A percentile compares a stretch with the other conserved stretches of the same genome.
Evolutionary conservation across 352 stramenopile genomes (phyloP).

Genomic region (Phytopythium helicoides): DNA sequence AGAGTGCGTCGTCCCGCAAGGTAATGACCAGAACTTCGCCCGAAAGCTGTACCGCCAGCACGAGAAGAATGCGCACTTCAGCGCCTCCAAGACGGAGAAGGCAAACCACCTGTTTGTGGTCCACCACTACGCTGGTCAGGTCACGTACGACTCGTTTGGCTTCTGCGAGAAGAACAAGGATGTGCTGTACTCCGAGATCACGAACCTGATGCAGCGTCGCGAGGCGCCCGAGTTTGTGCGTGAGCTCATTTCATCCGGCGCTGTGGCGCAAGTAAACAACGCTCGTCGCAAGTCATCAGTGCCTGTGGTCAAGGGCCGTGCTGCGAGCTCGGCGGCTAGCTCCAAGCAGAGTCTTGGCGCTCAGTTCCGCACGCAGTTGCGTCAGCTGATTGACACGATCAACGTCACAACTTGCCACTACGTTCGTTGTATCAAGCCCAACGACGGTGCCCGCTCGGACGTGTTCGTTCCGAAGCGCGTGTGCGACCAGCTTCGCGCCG

Average conservation of each 20-base stretch:
- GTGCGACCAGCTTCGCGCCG: slow-evolving; percentile 96
- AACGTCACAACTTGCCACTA: slow-evolving; percentile 96
- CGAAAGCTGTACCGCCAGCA: slow-evolving; percentile 81
- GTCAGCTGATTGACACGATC: slow-evolving; percentile 92
- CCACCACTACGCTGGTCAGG: slow-evolving; percentile 92
- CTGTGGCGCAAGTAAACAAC: slow-evolving; percentile 26
- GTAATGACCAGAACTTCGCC: slow-evolving; percentile 85
- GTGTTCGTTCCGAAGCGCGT: slow-evolving; percentile 89
- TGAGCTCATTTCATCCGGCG: slow-evolving; percentile 40
- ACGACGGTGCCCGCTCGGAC: slow-evolving; percentile 91
- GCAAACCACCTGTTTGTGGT: slow-evolving; percentile 81
- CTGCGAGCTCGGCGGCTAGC: slow-evolving; percentile 33
- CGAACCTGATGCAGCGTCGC: slow-evolving; percentile 66
- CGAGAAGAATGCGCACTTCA: slow-evolving; percentile 66
- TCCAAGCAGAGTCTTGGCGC: slow-evolving; percentile 56
- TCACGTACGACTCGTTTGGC: slow-evolving; percentile 92
- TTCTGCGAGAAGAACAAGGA: slow-evolving; percentile 98
- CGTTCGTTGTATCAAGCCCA: slow-evolving; percentile 98
- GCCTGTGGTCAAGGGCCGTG: slow-evolving; percentile 16
- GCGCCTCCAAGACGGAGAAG: slow-evolving; percentile 71
- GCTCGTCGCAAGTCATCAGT: slow-evolving; percentile 3
- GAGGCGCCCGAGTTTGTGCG: slow-evolving; percentile 66
- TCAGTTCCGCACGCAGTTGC: slow-evolving; percentile 93
- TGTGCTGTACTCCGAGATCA: slow-evolving; percentile 84
- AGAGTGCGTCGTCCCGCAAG: slow-evolving; percentile 88